Percentiles rank a stretch among this genome's conserved stretches.
Evolutionary conservation across 2,329 filamentous ascomycete genomes (phyloP).

Genomic region (Fragosphaeria purpurea): DNA sequence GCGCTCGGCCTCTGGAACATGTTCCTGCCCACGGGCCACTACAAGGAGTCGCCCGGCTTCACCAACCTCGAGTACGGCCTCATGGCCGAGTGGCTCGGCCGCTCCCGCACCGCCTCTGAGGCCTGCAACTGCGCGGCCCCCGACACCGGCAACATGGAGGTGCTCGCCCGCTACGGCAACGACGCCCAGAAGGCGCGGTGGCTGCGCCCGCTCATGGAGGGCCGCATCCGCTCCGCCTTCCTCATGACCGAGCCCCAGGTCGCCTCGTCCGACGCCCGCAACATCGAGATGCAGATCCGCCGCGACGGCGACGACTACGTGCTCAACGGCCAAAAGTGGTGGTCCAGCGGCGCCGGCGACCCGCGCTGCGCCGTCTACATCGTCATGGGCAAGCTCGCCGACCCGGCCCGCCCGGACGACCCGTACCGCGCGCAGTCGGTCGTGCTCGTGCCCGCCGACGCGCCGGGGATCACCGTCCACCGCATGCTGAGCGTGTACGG

Average conservation of each 20-base stretch:
- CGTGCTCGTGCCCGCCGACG: constrained; percentile 70
- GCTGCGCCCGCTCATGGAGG: constrained; percentile 71
- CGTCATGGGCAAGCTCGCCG: constrained; percentile 89
- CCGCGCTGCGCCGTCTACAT: constrained; percentile 87
- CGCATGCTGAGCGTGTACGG: constrained; percentile 92
- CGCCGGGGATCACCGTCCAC: constrained; percentile 82
- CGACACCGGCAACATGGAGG: constrained; percentile 94
- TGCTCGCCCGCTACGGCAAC: constrained; percentile 82
- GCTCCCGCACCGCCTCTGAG: constrained; percentile 72
- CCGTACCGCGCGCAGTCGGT: constrained; percentile 89
- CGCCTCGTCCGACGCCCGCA: constrained; percentile 83
- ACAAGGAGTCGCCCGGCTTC: constrained; percentile 89
- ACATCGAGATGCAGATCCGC: constrained; percentile 76
- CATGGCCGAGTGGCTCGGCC: constrained; percentile 93
- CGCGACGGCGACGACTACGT: constrained; percentile 82
- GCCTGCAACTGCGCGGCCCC: constrained; percentile 85
- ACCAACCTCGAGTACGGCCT: constrained; percentile 93
- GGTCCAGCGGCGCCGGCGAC: constrained; percentile 93
- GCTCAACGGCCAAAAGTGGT: constrained; percentile 97
- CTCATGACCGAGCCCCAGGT: constrained; percentile 89
- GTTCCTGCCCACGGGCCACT: constrained; percentile 92
- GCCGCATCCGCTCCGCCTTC: constrained; percentile 80
- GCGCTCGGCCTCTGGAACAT: constrained; percentile 93
- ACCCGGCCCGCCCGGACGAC: constrained; percentile 51
- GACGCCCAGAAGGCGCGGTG: constrained; percentile 76